Base-by-base conservation (phyloP, 768 basidiomycete species). In the Hygrophorus pudorinus region DNA sequence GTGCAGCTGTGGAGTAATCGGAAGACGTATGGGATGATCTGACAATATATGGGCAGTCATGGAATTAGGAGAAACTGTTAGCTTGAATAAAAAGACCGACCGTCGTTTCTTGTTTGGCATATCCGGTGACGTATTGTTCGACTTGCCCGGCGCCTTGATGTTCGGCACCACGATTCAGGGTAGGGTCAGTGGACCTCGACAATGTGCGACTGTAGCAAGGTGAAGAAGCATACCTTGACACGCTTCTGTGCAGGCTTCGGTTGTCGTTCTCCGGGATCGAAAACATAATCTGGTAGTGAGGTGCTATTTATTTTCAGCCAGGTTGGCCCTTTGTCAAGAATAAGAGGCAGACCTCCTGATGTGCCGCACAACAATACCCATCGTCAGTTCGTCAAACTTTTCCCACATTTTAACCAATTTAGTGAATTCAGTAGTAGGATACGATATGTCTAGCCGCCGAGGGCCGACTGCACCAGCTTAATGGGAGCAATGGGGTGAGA, bases 331-430 rank as follows among this genome's bases (percentile, higher is more conserved):
- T 18, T 49, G 31, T 21, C 24, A 31, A 47, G 36, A 43, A 13
- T 31, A 46, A 9, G 13, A 33, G 37, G 53, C 72, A 32, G 46
- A 91, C 93, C 80, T 82, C 72, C 80, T 96, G 58, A 97, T 89
- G 59, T 98, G 85, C 39, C 90, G 81, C 21, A 99, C 84, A 39
- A 88, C 76, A 48, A 99, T 85, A 16, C 92, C 91, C 96, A 99
- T 99, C 44, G 78, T 79, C 11, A 76, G 69, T 53, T 90, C 85
- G 48, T 98, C 87, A 53, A 83, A 98, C 58, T 86, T 84, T 58
- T 98, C 94, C 92, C 96, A 98, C 67, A 78, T 67, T 62, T 93
- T 93, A 56, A 93, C 90, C 42, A 89, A 74, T 60, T 93, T 91
- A 9, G 82, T 85, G 60, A 98, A 99, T 56, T 97, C 90, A 20